phyloP scores from a whole-genome alignment of 2,329 filamentous ascomycete genomes.

The Neoascochyta sp. region DNA sequence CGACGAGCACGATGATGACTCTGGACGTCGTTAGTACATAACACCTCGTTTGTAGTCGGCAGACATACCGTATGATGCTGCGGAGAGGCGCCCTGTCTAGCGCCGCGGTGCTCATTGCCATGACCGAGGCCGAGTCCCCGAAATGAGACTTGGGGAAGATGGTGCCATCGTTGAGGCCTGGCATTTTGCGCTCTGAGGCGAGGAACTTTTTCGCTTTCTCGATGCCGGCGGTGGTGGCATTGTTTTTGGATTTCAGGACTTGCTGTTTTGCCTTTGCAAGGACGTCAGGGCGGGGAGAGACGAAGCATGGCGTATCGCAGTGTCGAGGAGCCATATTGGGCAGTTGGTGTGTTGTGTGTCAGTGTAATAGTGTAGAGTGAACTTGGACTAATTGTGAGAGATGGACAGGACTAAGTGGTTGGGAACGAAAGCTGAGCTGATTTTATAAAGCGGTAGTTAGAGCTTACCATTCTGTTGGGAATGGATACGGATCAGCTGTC shows the following conservation, averaged over 20 bases:
- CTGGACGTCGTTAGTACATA: conserved; percentile 4
- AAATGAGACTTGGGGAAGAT: conserved; percentile 19
- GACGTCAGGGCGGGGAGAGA: conserved; percentile 16
- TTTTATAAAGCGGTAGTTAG: no score
- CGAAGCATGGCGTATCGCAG: conserved; percentile 15
- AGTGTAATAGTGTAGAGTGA: no score
- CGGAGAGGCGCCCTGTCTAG: conserved; percentile 16
- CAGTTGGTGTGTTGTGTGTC: no score
- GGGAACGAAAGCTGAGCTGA: no score
- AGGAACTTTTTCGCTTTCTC: conserved; percentile 1
- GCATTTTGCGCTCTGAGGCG: conserved; percentile 4
- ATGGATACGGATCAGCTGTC: no score
- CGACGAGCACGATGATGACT: conserved; percentile 17
- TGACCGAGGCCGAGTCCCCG: conserved; percentile 9
- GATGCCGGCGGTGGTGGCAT: neutral
- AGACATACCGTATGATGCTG: conserved; percentile 11
- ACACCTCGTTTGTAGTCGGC: no score
- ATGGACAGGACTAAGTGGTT: no score
- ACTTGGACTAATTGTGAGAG: no score
- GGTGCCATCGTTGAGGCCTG: conserved; percentile 20
- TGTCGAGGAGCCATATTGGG: conserved; percentile 10
- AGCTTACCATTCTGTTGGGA: no score
- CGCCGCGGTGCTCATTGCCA: conserved; percentile 14
- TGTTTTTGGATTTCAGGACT: conserved; percentile 4
- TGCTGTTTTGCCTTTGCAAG: conserved; percentile 8